phyloP scores from a whole-genome alignment of 2,329 filamentous ascomycete genomes.

The Stemphylium lycopersici region DNA sequence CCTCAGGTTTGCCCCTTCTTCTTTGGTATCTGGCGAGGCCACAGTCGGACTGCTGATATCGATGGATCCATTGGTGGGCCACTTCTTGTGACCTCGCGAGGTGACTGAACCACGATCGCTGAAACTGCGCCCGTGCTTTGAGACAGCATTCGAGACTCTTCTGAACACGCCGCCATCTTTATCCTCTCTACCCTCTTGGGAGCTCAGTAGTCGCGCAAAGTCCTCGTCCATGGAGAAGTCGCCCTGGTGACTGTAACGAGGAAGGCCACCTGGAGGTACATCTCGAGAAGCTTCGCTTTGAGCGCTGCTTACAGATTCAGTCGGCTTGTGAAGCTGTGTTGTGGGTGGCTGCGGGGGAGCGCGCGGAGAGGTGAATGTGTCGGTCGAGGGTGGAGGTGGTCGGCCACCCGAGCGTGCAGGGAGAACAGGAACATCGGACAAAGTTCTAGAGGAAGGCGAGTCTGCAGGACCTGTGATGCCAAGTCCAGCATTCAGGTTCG shows the following conservation, averaged over 20 bases:
- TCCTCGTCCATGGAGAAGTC: constrained; percentile 97
- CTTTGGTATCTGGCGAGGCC: constrained; percentile 59
- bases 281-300: constrained; percentile 49
- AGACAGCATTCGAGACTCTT: constrained; percentile 87
- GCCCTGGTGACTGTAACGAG: constrained; percentile 71
- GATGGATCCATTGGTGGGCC: constrained; percentile 52
- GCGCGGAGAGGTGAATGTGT: constrained; percentile 55
- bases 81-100: constrained; percentile 46
- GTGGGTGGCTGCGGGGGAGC: constrained; percentile 52
- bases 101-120: constrained; percentile 64
- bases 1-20: constrained; percentile 58
- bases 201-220: constrained; percentile 84
- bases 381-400: constrained; percentile 47
- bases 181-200: constrained; percentile 64
- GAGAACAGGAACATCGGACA: constrained; percentile 52
- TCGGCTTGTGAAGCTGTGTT: constrained; percentile 47
- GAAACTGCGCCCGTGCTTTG: constrained; percentile 84
- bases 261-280: constrained; percentile 37
- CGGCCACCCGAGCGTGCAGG: constrained; percentile 57
- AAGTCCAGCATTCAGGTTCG: constrained; percentile 50
- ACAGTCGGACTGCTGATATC: constrained; percentile 74
- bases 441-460: constrained; percentile 49
- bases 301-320: constrained; percentile 54
- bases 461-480: constrained; percentile 53
- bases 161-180: constrained; percentile 67